These are phyloP conservation scores for Astraeus odoratus DNA, from an alignment of 768 basidiomycete species.

Conservation along the genomic window DNA sequence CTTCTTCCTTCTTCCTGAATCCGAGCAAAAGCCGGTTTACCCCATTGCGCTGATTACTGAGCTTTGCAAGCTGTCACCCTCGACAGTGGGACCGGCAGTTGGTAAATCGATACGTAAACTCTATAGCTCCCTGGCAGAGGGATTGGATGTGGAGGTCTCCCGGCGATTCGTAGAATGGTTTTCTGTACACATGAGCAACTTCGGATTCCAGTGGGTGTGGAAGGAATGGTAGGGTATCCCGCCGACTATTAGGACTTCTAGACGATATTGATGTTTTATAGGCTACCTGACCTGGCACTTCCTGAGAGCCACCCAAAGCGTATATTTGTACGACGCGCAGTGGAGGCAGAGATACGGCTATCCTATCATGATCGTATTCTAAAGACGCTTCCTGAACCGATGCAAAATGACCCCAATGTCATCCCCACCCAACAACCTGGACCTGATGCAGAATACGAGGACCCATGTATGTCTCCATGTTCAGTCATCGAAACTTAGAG, in stretches of 20 bases:
- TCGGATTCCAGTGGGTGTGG: slow-evolving; percentile 98
- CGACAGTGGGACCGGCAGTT: slow-evolving; percentile 91
- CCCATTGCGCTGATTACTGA: slow-evolving; percentile 87
- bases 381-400: slow-evolving; percentile 78
- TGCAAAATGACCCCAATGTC: slow-evolving; percentile 60
- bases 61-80: slow-evolving; percentile 88
- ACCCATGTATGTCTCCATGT: slow-evolving; percentile 45
- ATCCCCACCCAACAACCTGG: slow-evolving; percentile 70
- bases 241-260: neutral
- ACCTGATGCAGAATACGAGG: slow-evolving; percentile 79
- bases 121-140: slow-evolving; percentile 72
- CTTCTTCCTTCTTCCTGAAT: slow-evolving; percentile 69
- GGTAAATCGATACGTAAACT: slow-evolving; percentile 91
- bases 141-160: slow-evolving; percentile 78
- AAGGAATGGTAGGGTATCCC: slow-evolving; percentile 89
- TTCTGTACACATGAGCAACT: slow-evolving; percentile 93
- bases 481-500: neutral
- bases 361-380: slow-evolving; percentile 91
- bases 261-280: slow-evolving; percentile 23
- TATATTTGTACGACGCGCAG: slow-evolving; percentile 76
- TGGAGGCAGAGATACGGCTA: slow-evolving; percentile 86
- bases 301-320: slow-evolving; percentile 78
- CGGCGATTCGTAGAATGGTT: slow-evolving; percentile 93
- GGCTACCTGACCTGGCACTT: slow-evolving; percentile 80
- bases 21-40: slow-evolving; percentile 74